A percentile compares a stretch with the other conserved stretches of the same genome.
phyloP scores from a whole-genome alignment of 345 rosid genomes.

The Crucihimalaya himalaica region DNA sequence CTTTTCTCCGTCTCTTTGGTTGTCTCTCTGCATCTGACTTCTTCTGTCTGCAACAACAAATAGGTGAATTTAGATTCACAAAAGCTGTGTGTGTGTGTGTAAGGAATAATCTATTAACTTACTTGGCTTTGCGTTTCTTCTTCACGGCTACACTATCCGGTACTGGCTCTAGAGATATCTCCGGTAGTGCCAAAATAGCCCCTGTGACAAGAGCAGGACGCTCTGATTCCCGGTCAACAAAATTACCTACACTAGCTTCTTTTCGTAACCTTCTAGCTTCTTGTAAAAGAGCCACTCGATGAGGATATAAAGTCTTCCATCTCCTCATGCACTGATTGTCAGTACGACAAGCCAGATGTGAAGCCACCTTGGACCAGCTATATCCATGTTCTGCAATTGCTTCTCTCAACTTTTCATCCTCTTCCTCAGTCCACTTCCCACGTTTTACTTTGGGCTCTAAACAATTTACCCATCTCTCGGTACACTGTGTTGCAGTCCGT shows the following conservation, averaged over 20 bases:
- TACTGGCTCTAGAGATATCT: slow-evolving; percentile 39
- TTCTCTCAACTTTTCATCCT: slow-evolving; percentile 65
- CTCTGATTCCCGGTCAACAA: slow-evolving; percentile 84
- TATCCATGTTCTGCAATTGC: slow-evolving; percentile 64
- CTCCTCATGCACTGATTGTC: slow-evolving; percentile 91
- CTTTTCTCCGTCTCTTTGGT: slow-evolving; percentile 35
- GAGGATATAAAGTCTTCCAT: slow-evolving; percentile 72
- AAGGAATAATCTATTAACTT: slow-evolving; percentile 13
- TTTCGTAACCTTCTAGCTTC: slow-evolving; percentile 58
- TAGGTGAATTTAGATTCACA: slow-evolving; percentile 19
- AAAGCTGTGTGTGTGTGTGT: neutral
- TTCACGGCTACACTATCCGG: slow-evolving; percentile 30
- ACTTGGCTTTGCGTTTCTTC: slow-evolving; percentile 61
- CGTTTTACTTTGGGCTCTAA: slow-evolving; percentile 71
- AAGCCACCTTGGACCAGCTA: slow-evolving; percentile 79
- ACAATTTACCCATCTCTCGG: slow-evolving; percentile 90
- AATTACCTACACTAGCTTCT: slow-evolving; percentile 62
- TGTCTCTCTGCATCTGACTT: slow-evolving; percentile 32
- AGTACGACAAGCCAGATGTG: slow-evolving; percentile 62
- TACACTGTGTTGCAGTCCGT: slow-evolving; percentile 72
- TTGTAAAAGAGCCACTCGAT: slow-evolving; percentile 60
- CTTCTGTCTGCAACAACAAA: slow-evolving; percentile 39
- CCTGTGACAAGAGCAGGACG: slow-evolving; percentile 68
- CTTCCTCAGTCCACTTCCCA: slow-evolving; percentile 74
- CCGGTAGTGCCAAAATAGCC: slow-evolving; percentile 52